Evolutionary conservation across 306 rosid genomes (phyloP), one percentile per base, ranked within the genome.

Genomic region (Vicia villosa): DNA sequence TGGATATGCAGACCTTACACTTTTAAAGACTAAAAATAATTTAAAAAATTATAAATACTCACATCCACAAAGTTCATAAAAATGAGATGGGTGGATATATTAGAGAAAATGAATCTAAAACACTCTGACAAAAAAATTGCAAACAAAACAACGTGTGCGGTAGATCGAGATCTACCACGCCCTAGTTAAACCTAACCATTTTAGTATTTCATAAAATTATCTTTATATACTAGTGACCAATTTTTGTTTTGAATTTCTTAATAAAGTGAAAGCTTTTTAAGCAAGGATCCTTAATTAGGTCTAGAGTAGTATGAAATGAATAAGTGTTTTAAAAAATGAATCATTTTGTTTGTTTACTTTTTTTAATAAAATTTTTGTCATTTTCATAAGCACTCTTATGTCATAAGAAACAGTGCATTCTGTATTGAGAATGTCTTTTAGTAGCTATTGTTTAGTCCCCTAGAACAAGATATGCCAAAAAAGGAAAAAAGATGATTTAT

Each of bases 231-330:
- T 34, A 34, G 8, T 34, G 38, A 1, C 38, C 10, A 34, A 34
- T 34, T 34, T 34, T 34, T 34, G 7, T 34, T 34, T 34, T 34
- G 8, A 34, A 34, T 34, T 34, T 34, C 38, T 77, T 82, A 80
- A 71, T 74, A 52, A 69, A 41, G 77, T 37, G 68, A 86, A 72
- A 76, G 79, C 67, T 74, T 62, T 74, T 61, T 69, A 45, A 70
- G 37, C 41, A 69, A 69, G 9, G 65, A 37, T 51, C 34, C 40
- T 79, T 38, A 64, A 66, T 64, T 30, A 50, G 26, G 63, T 65
- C 60, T 77, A 52, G 59, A 60, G 66, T 77, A 68, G 58, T 63
- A 72, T 82, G 79, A 69, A 60, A 24, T 61, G 14, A 7, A 34
- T 34, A 0, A 2, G 0, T 1, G 7, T 34, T 7, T 6, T 34